These are phyloP conservation scores for Colletotrichum sojae DNA, from an alignment of 2,329 filamentous ascomycete genomes.

Conservation along the genomic window DNA sequence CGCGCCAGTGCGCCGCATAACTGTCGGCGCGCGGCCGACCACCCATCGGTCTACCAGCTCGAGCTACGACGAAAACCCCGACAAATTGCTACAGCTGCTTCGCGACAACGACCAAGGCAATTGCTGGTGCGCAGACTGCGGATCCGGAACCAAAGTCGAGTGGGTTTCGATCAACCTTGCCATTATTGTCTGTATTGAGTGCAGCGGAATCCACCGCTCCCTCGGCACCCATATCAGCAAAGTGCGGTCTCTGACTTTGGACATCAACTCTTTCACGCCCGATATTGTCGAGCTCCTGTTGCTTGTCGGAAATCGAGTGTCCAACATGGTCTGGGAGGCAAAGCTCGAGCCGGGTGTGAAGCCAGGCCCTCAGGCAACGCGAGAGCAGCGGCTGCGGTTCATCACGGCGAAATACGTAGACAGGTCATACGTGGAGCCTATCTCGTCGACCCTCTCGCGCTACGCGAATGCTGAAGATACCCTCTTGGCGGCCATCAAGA, in stretches of 20 bases:
- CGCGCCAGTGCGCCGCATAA: conserved; percentile 85
- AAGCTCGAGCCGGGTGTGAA: conserved; percentile 82
- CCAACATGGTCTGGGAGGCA: conserved; percentile 97
- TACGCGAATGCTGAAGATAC: conserved; percentile 88
- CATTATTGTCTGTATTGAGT: conserved; percentile 97
- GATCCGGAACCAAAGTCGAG: conserved; percentile 91
- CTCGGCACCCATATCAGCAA: conserved; percentile 98
- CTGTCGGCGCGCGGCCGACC: conserved; percentile 88
- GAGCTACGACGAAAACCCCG: conserved; percentile 84
- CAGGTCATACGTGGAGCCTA: conserved; percentile 82
- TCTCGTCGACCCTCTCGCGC: conserved; percentile 81
- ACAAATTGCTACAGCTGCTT: conserved; percentile 87
- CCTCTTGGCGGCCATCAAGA: conserved; percentile 92
- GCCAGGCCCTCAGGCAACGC: conserved; percentile 81
- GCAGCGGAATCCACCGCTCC: conserved; percentile 96
- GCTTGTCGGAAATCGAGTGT: conserved; percentile 92
- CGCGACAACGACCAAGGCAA: conserved; percentile 94
- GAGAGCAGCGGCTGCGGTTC: conserved; percentile 93
- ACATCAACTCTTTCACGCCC: conserved; percentile 95
- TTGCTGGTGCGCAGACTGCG: conserved; percentile 93
- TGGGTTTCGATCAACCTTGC: conserved; percentile 99
- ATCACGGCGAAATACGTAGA: conserved; percentile 97
- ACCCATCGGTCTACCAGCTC: conserved; percentile 79
- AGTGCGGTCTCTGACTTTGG: conserved; percentile 92
- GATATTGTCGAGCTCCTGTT: conserved; percentile 96